Evolutionary conservation across 306 rosid genomes (phyloP), one percentile per base, ranked within the genome.

Genomic region (Cucurbita moschata): DNA sequence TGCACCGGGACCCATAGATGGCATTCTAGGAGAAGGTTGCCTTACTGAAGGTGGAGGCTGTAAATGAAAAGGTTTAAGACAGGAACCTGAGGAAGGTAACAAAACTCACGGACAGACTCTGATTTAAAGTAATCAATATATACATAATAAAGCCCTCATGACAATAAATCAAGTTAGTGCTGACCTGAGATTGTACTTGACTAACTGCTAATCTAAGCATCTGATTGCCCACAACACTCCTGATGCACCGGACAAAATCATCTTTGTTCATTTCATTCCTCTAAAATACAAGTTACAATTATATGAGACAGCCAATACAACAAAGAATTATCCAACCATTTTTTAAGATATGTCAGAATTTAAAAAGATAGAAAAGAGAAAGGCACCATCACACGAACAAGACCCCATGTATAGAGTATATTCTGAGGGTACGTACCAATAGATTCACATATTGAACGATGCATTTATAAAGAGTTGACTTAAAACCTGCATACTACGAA

Each of bases 221-320:
- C 83, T 90, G 98, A 55, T 86, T 95, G 75, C 98, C 98, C 3
- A 89, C 98, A 63, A 94, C 84, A 74, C 85, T 68, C 86, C 86
- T 85, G 86, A 94, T 86, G 77, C 69, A 92, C 80, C 87, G 87
- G 47, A 87, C 84, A 88, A 94, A 94, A 73, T 75, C 82, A 51
- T 94, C 97, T 83, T 94, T 94, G 23, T 88, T 77, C 72, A 90
- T 86, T 87, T 90, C 98, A 65, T 89, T 90, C 73, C 75, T 90
- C 98, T 88, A 76, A 11, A 79, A 81, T 69, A 74, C 78, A 38
- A 74, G 68, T 80, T 49, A 76, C 46, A 77, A 72, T 40, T 75
- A 40, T 83, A 71, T 72, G 74, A 74, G 77, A 79, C 30, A 52
- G 71, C 26, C 75, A 12, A 62, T 42, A 37, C 66, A 75, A 37